Conservation (phyloP, 2,329 filamentous ascomycete species). For the Fusarium stilboides region DNA sequence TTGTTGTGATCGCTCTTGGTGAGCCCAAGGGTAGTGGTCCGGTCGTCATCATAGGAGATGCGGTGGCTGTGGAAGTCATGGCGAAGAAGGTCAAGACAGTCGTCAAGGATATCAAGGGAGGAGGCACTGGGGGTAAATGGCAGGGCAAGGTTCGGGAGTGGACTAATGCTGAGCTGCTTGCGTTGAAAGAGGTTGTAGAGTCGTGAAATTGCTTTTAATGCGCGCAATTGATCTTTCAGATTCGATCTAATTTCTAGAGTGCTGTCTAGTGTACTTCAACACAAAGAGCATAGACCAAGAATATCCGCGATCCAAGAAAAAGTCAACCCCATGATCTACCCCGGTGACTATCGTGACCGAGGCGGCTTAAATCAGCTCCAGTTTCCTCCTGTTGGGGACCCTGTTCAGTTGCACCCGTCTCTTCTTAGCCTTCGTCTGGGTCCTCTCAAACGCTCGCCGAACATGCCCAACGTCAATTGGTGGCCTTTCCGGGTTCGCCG, state of each 20-base stretch:
- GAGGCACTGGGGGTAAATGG: constrained; percentile 52
- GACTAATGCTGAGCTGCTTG: constrained; percentile 44
- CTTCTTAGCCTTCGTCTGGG: constrained; percentile 14
- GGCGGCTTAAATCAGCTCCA: constrained; percentile 18
- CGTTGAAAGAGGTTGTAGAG: constrained; percentile 42
- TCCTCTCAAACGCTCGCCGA: constrained; percentile 18
- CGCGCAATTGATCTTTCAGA: not conserved
- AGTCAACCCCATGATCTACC: not conserved
- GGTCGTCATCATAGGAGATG: constrained; percentile 47
- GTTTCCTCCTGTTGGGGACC: not conserved
- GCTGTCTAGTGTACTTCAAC: too few species aligned
- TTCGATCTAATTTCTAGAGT: not conserved
- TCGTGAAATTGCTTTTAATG: not conserved
- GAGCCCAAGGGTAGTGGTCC: constrained; percentile 47
- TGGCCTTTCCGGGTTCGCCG: not conserved
- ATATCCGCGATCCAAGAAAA: not conserved
- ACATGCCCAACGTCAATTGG: constrained; percentile 15
- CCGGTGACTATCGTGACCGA: not conserved
- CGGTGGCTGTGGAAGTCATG: constrained; percentile 38
- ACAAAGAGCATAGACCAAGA: not conserved
- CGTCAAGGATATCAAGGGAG: constrained; percentile 49
- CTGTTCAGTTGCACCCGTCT: constrained; percentile 1
- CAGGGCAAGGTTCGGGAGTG: constrained; percentile 53
- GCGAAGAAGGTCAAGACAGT: constrained; percentile 35
- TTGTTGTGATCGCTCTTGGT: constrained; percentile 48